Base-by-base conservation (phyloP, 2,329 filamentous ascomycete species). In the Madurella fahalii region DNA sequence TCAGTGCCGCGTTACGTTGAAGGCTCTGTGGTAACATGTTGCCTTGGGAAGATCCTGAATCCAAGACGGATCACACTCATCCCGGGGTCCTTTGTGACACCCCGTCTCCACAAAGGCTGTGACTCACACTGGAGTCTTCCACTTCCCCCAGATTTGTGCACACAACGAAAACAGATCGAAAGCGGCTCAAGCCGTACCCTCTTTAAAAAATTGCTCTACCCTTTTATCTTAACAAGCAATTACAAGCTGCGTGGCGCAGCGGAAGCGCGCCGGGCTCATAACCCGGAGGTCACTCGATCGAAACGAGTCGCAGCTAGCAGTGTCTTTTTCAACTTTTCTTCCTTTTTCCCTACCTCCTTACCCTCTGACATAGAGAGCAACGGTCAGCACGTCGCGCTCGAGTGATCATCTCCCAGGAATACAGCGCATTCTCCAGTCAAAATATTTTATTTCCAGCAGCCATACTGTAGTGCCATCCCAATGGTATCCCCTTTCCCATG, bases 231-330 rank as follows among this genome's bases (percentile, higher is more conserved):
- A 48, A 48, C 34, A 31, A 40, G 4, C 12, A 32, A 37, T 37
- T 37, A 37, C 11, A 37, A 56, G 54, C 54, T 49, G 37, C 34
- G 32, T 57, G 25, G 54, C 50, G 25, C 41, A 57, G 54, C 15
- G 54, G 54, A 53, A 57, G 41, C 25, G 50, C 47, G 54, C 54
- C 54, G 54, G 54, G 54, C 54, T 57, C 54, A 57, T 57, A 57
- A 57, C 54, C 54, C 54, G 54, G 54, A 57, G 54, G 54, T 57
- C 54, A 53, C 54, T 56, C 47, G 50, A 54, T 57, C 55, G 55
- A 57, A 57, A 57, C 55, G 43, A 57, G 55, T 53, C 34, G 39
- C 32, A 50, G 55, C 55, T 57, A 57, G 43, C 47, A 43, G 32
- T 25, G n/a, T 40, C 39, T 17, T 37, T 30, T 46, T 52, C 34